A percentile compares a stretch with the other conserved stretches of the same genome.
phyloP scores from a whole-genome alignment of 352 stramenopile species.

The Globisporangium canariense region DNA sequence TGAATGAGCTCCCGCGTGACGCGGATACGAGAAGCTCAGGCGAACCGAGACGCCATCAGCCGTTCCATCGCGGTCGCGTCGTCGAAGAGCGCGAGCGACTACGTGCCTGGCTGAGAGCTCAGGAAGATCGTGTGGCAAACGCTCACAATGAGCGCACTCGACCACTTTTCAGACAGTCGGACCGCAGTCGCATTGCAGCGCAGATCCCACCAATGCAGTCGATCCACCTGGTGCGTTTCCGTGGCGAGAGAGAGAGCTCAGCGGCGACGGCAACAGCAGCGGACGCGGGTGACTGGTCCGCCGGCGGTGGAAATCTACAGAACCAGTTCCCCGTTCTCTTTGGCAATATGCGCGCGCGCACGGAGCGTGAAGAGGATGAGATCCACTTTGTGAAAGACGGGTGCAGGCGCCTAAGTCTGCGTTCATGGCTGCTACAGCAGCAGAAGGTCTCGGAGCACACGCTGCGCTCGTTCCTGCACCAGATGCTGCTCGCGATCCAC shows the following conservation, averaged over 20 bases:
- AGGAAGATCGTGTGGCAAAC: not conserved
- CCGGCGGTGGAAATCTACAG: slow-evolving; percentile 2
- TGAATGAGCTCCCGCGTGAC: slow-evolving; percentile 24
- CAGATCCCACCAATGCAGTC: not conserved
- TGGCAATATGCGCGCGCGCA: not conserved
- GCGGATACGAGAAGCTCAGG: not conserved
- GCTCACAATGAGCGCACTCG: not conserved
- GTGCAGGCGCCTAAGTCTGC: slow-evolving; percentile 28
- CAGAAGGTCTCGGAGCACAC: slow-evolving; percentile 28
- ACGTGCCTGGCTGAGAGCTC: slow-evolving; percentile 5
- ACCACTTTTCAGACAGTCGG: not conserved
- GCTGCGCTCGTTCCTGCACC: slow-evolving; percentile 51
- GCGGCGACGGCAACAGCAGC: not conserved
- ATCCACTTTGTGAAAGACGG: slow-evolving; percentile 25
- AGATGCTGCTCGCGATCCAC: slow-evolving; percentile 56
- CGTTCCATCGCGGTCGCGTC: slow-evolving; percentile 6
- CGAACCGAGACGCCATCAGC: not conserved
- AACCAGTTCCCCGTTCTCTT: slow-evolving; percentile 10
- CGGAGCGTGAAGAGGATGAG: slow-evolving; percentile 11
- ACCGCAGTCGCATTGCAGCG: not conserved
- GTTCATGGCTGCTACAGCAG: slow-evolving; percentile 36
- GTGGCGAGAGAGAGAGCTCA: not conserved
- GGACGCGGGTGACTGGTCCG: not conserved
- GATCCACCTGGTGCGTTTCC: slow-evolving; percentile 10
- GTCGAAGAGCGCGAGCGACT: slow-evolving; percentile 21